Conservation (phyloP, 192 early-diverging fungal species). For the Kickxella alabastrina region DNA sequence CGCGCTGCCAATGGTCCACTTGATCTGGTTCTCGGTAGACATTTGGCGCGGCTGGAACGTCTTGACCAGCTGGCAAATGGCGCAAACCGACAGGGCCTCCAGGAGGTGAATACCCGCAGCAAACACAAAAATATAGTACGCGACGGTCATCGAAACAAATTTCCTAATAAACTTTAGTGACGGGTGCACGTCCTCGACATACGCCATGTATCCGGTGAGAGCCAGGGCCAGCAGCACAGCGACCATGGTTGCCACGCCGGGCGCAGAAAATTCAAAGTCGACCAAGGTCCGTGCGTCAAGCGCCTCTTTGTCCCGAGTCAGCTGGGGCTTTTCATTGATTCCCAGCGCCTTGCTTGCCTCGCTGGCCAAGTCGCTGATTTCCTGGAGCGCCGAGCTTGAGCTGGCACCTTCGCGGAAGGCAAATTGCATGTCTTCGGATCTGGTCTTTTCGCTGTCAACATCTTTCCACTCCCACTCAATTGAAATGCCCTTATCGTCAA, state of each 20-base stretch:
- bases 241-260: slow-evolving; percentile 6
- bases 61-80: slow-evolving; percentile 39
- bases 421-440: slow-evolving; percentile 41
- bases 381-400: slow-evolving; percentile 16
- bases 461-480: slow-evolving; percentile 32
- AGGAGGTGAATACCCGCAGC: slow-evolving; percentile 11
- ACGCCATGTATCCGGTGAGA: slow-evolving; percentile 10
- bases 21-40: slow-evolving; percentile 20
- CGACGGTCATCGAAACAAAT: slow-evolving; percentile 11
- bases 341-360: slow-evolving; percentile 24
- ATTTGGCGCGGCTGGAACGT: slow-evolving; percentile 45
- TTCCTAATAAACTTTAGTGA: slow-evolving; percentile 8
- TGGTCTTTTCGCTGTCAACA: background rate
- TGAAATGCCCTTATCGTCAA: slow-evolving; percentile 24
- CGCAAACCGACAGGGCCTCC: slow-evolving; percentile 16
- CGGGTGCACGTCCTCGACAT: slow-evolving; percentile 12
- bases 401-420: slow-evolving; percentile 23
- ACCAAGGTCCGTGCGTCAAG: slow-evolving; percentile 19
- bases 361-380: slow-evolving; percentile 29
- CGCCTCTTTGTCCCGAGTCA: slow-evolving; percentile 14
- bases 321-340: slow-evolving; percentile 1
- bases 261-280: slow-evolving; percentile 19
- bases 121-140: slow-evolving; percentile 22
- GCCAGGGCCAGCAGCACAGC: slow-evolving; percentile 6
- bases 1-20: slow-evolving; percentile 37